Evolutionary conservation across 2,329 filamentous ascomycete species (phyloP), one percentile per base, ranked within the genome.

Genomic region (Trichoderma citrinoviride): DNA sequence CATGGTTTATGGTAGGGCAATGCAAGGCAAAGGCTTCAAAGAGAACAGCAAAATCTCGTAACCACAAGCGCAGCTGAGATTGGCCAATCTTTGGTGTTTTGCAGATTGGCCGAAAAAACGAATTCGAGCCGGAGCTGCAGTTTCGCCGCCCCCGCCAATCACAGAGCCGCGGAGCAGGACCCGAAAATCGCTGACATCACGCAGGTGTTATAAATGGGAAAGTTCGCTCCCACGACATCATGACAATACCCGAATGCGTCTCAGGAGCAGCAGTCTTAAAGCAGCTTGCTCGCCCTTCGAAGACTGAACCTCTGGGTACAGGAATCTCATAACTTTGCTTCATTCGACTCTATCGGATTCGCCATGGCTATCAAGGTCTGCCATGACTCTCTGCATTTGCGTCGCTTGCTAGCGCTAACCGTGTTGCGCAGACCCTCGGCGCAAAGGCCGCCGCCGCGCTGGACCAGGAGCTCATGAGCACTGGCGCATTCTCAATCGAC

Each of bases 381-480:
- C 56, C 5, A n/a, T n/a, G n/a, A n/a, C 33, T 41, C 21, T 54
- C 43, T 43, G 19, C 49, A 37, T 37, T 14, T 47, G 17, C 61
- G 40, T 37, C 47, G 15, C 23, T 52, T 37, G 25, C 37, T n/a
- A 25, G 41, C 60, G 58, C 53, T 66, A 19, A 67, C 46, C 15
- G n/a, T 27, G 49, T 46, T 57, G 41, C 21, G 15, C 7, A 96
- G 92, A 96, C 93, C 27, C 85, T 99, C 27, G 90, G 89, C 10
- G 89, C 94, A 47, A 93, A 95, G 78, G 91, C 92, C 68, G 95
- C 95, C 0, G 90, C 91, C 0, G 90, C 92, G 54, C 85, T 99
- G 19, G 95, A 99, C 75, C 89, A 91, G 77, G 94, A 99, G 75
- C 88, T 99, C 67, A 98, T 99, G 93, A 91, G 87, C 74, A 85